Conservation (phyloP, 805 yeast species). For the Metschnikowia colocasiae region DNA sequence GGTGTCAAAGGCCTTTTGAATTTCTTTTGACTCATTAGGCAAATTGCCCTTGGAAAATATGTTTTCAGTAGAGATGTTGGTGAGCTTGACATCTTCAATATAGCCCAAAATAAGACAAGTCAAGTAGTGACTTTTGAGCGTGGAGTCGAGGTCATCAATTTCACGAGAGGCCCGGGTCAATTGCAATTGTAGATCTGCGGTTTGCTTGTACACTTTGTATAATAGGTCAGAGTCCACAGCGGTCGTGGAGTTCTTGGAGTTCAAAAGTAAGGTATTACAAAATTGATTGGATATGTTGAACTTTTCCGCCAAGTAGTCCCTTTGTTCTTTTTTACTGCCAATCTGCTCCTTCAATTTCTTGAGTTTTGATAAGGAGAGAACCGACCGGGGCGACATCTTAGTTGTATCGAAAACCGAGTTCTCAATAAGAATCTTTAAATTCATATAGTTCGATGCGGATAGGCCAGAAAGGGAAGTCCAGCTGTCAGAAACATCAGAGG, state of each 20-base stretch:
- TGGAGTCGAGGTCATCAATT: slow-evolving; percentile 24
- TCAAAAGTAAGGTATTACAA: slow-evolving; percentile 24
- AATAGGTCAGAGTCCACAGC: slow-evolving; percentile 29
- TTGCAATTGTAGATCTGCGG: slow-evolving; percentile 30
- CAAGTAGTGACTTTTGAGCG: slow-evolving; percentile 40
- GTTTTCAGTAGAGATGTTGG: slow-evolving; percentile 8
- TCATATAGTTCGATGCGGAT: slow-evolving; percentile 31
- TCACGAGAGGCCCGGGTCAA: slow-evolving; percentile 25
- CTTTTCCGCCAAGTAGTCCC: slow-evolving; percentile 30
- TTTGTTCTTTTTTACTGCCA: slow-evolving; percentile 28
- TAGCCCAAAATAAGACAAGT: slow-evolving; percentile 47
- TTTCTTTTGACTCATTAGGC: neutral
- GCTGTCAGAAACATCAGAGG: slow-evolving; percentile 16
- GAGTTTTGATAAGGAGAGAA: slow-evolving; percentile 29
- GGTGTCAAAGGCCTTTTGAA: slow-evolving; percentile 34
- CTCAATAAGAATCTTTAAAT: slow-evolving; percentile 43
- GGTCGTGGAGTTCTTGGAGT: slow-evolving; percentile 12
- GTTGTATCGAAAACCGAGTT: slow-evolving; percentile 40
- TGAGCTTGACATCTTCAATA: slow-evolving; percentile 39
- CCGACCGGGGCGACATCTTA: slow-evolving; percentile 32
- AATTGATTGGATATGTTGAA: slow-evolving; percentile 33
- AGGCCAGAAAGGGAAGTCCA: slow-evolving; percentile 11
- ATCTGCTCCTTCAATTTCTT: slow-evolving; percentile 27
- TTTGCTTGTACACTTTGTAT: slow-evolving; percentile 32
- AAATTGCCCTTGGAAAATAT: slow-evolving; percentile 3